Percentiles rank a stretch among this genome's conserved stretches.
phyloP scores from a whole-genome alignment of 169 alveolate genomes.

The Pseudocohnilembus persalinus region DNA sequence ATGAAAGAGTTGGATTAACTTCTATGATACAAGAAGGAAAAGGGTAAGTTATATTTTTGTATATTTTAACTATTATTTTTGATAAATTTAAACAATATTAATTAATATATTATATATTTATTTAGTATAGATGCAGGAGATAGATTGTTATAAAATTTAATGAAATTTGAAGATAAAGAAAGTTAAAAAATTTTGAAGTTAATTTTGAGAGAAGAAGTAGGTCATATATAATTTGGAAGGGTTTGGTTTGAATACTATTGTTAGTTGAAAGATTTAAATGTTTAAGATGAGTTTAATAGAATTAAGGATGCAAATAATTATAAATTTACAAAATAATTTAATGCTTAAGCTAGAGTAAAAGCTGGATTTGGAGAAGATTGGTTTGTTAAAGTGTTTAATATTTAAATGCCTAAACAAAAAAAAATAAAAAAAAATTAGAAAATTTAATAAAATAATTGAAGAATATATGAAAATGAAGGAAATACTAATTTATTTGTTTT shows the following conservation, averaged over 20 bases:
- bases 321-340: not conserved
- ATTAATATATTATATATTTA: too few relatives aligned
- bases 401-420: not conserved
- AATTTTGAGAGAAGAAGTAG: not conserved
- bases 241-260: not conserved
- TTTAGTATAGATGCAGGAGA: not conserved
- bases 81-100: too few relatives aligned
- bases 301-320: too few relatives aligned
- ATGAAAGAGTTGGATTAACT: slow-evolving; percentile 32
- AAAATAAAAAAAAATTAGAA: too few relatives aligned
- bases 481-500: too few relatives aligned
- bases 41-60: slow-evolving; percentile 3
- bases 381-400: not conserved
- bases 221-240: not conserved
- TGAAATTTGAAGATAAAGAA: not conserved
- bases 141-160: not conserved
- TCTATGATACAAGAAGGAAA: slow-evolving; percentile 44
- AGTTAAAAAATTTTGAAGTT: not conserved
- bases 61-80: too few relatives aligned
- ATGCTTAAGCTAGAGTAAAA: not conserved
- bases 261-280: not conserved
- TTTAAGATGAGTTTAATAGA: too few relatives aligned
- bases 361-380: not conserved
- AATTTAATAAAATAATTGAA: too few relatives aligned
- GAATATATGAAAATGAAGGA: too few relatives aligned